Evolutionary conservation across 805 yeast species (phyloP).

Genomic region (Kluyveromyces lactis): DNA sequence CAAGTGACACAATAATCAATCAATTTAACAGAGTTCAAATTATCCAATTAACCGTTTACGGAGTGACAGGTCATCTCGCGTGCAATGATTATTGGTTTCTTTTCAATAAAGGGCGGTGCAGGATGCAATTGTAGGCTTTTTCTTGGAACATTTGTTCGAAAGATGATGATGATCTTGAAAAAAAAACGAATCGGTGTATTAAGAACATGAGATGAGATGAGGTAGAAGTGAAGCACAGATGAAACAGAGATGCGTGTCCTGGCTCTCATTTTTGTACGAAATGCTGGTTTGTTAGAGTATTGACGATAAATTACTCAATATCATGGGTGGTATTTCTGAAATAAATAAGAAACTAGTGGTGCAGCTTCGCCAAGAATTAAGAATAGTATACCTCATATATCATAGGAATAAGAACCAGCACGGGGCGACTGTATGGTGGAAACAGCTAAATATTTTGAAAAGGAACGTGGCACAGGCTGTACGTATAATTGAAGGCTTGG

Average conservation of each 20-base stretch:
- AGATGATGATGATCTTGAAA: too few species aligned
- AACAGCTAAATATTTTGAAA: conserved; percentile 51
- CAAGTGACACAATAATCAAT: too few species aligned
- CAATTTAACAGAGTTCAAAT: too few species aligned
- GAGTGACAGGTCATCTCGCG: too few species aligned
- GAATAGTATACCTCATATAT: conserved; percentile 52
- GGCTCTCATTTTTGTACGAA: too few species aligned
- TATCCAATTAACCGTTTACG: too few species aligned
- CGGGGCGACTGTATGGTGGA: conserved; percentile 70
- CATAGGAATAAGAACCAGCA: conserved; percentile 77
- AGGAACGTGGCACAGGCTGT: conserved; percentile 32
- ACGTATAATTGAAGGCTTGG: conserved; percentile 4
- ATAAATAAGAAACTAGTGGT: background rate
- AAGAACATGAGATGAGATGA: background rate
- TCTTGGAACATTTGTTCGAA: background rate
- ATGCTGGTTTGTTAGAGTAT: too few species aligned
- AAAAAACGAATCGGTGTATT: conserved; percentile 1
- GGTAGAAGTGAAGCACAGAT: background rate
- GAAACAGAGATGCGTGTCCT: background rate
- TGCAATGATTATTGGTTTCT: too few species aligned
- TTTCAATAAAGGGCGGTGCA: conserved; percentile 2
- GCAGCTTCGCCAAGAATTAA: conserved; percentile 40
- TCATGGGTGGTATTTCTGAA: too few species aligned
- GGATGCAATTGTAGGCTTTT: background rate
- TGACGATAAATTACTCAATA: too few species aligned